Base-by-base conservation (phyloP, 768 basidiomycete species). In the Tulasnella sp. region DNA sequence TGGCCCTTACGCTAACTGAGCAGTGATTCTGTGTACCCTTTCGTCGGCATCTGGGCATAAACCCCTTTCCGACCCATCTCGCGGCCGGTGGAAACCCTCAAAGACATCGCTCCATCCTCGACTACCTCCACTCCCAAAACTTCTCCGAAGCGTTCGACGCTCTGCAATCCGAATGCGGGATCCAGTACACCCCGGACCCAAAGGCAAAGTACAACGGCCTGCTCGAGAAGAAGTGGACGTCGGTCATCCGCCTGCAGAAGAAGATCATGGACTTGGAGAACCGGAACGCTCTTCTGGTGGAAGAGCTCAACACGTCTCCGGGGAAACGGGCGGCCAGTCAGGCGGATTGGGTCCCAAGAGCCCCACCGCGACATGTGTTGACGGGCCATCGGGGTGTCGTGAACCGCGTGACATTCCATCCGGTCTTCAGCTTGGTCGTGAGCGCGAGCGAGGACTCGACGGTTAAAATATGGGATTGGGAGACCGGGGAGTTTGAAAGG, bases 261-360 rank as follows among this genome's bases (percentile, higher is more conserved):
- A 96, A 95, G 95, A 94, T 98, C 77, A 94, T 96, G 90, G 95
- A 96, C 80, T 85, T 98, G 34, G 95, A 97, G 81, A 88, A 89
- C 69, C 86, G 91, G 12, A 84, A 87, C 75, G 87, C 94, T 69
- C 86, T 90, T 26, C 86, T 92, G 65, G 82, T 89, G 17, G 90
- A 92, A 78, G 94, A 97, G 79, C 83, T 89, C 64, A 80, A 87
- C 82, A 85, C 0, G 80, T 84, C 16, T 77, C 82, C 32, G 68
- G 81, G 83, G 36, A 86, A 78, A 75, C 85, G 78, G 63, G 84
- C 78, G 78, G 82, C 68, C 79, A 80, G 41, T 75, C 82, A 16
- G 52, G 77, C 85, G 67, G 93, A 94, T 78, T 97, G 94, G 94
- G 83, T 96, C 39, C 95, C 95, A 16, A 86, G 92, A 59, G 88